phyloP scores from a whole-genome alignment of 805 yeast genomes.

The Myxozyma neotropica region DNA sequence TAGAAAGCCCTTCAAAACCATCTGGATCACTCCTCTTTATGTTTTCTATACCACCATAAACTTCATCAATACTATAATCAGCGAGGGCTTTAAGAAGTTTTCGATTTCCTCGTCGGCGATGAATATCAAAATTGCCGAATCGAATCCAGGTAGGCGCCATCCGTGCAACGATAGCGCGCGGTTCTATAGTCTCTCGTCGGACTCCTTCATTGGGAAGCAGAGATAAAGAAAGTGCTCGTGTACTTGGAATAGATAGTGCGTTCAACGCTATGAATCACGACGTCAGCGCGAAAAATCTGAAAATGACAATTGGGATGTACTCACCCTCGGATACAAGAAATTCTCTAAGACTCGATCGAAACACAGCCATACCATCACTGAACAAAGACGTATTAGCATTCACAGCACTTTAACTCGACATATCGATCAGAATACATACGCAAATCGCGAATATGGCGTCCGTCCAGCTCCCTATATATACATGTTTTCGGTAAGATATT shows the following conservation, averaged over 20 bases:
- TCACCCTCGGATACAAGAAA: constrained; percentile 77
- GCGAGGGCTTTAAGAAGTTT: constrained; percentile 62
- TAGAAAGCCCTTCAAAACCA: constrained; percentile 44
- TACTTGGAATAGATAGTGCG: constrained; percentile 81
- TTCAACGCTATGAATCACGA: constrained; percentile 51
- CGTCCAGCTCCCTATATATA: constrained; percentile 77
- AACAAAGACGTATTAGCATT: not conserved
- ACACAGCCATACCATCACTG: constrained; percentile 85
- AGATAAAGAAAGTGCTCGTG: constrained; percentile 78
- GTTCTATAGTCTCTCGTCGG: constrained; percentile 64
- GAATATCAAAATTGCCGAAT: constrained; percentile 84
- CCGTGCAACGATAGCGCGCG: constrained; percentile 82
- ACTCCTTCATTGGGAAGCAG: constrained; percentile 76
- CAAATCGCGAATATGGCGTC: constrained; percentile 92
- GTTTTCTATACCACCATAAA: constrained; percentile 50
- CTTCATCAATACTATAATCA: constrained; percentile 70
- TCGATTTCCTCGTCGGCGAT: constrained; percentile 71
- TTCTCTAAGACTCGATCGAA: constrained; percentile 86
- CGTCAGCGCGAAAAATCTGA: no score
- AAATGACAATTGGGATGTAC: not conserved
- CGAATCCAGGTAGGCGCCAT: constrained; percentile 87
- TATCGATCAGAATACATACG: constrained; percentile 43
- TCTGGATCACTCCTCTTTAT: constrained; percentile 38
- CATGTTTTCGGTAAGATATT: not conserved
- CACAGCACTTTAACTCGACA: no score